Evolutionary conservation across 2,329 filamentous ascomycete species (phyloP), one percentile per base, ranked within the genome.

Genomic region (Cladosporium sp.): DNA sequence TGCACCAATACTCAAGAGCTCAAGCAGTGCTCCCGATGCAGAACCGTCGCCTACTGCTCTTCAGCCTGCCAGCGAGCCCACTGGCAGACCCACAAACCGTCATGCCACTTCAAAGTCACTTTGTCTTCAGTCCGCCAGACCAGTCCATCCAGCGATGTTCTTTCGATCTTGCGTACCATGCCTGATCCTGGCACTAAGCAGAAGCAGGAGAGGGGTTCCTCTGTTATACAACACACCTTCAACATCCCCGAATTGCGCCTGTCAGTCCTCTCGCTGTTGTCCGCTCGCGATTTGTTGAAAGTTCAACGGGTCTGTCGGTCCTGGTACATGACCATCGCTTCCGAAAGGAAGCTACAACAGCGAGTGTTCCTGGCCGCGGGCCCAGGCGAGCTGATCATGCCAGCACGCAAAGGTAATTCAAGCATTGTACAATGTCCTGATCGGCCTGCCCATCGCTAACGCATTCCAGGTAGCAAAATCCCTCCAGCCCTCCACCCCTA

Each of bases 41-140:
- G 44, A 14, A 79, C 73, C 67, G 62, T 67, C 6, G 57, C 52
- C 28, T 88, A 87, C 64, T 88, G 85, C 73, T 83, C 81, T 3
- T 66, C 65, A 0, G 80, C 82, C 59, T 88, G 86, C 64, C 85
- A 87, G 78, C 81, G 79, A 73, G 78, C 75, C 68, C 82, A 86
- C 66, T 87, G 85, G 85, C 83, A 80, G 70, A 81, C 77, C 71
- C 85, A 88, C 71, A 78, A 76, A 69, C 58, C 66, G 36, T 41
- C 66, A 12, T 79, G 77, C 60, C 60, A 62, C 30, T 62, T 62
- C 26, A 12, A 6, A 34, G 41, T 60, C 59, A 30, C 28, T 30
- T 30, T 30, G 28, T 30, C 28, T 30, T 30, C 28, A 30, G 28
- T 2, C 4, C 4, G 28, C 28, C 34, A 47, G 26, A 51, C 38